These are phyloP conservation scores for Gillenia trifoliata DNA, from an alignment of 306 rosid species.

Conservation along the genomic window DNA sequence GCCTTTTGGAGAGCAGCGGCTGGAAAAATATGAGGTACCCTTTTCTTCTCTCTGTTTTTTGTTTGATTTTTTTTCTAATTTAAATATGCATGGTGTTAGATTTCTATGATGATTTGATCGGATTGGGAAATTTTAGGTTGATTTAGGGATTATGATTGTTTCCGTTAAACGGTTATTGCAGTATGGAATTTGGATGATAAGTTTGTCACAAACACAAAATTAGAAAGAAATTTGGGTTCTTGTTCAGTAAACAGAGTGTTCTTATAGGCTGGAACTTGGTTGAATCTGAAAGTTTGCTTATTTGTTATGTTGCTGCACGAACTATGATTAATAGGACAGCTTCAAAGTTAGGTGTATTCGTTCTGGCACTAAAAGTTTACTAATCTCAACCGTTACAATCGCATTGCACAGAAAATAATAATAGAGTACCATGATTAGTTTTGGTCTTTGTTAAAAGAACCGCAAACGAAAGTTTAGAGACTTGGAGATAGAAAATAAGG, in stretches of 20 bases:
- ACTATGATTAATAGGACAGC: no score
- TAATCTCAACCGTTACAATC: background rate
- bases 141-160: background rate
- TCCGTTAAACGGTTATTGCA: background rate
- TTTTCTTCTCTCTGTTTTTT: background rate
- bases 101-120: background rate
- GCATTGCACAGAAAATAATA: background rate
- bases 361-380: background rate
- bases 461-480: background rate
- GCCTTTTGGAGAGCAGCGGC: conserved; percentile 5
- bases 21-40: conserved; percentile 13
- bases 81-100: background rate
- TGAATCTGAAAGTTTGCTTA: background rate
- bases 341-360: background rate
- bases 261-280: background rate
- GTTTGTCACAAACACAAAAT: background rate
- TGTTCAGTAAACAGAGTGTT: background rate
- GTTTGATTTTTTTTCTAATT: background rate
- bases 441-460: background rate
- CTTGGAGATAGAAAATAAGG: background rate
- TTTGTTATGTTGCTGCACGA: no score
- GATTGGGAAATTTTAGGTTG: background rate
- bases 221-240: background rate
- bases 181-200: background rate
- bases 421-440: background rate